Evolutionary conservation across 768 basidiomycete species (phyloP).

Genomic region (Coprinopsis cinerea): DNA sequence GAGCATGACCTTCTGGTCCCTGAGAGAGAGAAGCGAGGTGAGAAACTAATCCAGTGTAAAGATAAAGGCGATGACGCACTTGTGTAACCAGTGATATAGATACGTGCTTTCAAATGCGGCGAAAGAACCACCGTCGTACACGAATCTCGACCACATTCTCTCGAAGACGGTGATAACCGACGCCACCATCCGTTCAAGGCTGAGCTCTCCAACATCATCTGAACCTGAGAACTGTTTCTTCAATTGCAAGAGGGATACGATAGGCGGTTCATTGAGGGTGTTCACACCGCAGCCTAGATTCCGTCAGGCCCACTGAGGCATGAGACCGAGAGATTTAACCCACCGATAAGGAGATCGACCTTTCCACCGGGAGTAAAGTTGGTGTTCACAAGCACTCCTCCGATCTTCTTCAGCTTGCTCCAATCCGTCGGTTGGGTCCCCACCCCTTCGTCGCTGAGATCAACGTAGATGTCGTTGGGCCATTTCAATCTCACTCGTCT

Average conservation of each 20-base stretch:
- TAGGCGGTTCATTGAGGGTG: constrained; percentile 74
- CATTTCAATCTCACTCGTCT: constrained; percentile 78
- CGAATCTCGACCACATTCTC: constrained; percentile 68
- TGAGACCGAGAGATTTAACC: constrained; percentile 15
- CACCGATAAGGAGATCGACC: constrained; percentile 80
- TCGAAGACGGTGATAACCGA: constrained; percentile 74
- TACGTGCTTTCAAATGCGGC: constrained; percentile 78
- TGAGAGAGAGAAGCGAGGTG: no score
- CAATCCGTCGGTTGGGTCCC: constrained; percentile 39
- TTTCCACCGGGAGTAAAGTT: constrained; percentile 60
- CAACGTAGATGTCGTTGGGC: constrained; percentile 88
- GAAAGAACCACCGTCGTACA: constrained; percentile 64
- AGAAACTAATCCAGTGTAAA: not conserved
- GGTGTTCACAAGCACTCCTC: constrained; percentile 89
- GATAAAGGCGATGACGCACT: constrained; percentile 50
- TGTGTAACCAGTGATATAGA: constrained; percentile 81
- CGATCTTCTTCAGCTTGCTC: constrained; percentile 58
- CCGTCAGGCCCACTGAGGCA: constrained; percentile 4
- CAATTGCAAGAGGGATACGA: constrained; percentile 78
- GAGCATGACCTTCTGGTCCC: constrained; percentile 78
- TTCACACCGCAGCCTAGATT: constrained; percentile 82
- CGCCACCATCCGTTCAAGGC: constrained; percentile 72
- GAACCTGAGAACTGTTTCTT: constrained; percentile 26
- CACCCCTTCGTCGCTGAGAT: constrained; percentile 36
- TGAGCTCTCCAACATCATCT: constrained; percentile 30